A percentile compares a stretch with the other conserved stretches of the same genome.
phyloP scores from a whole-genome alignment of 345 rosid genomes.

The Euphorbia lathyris region DNA sequence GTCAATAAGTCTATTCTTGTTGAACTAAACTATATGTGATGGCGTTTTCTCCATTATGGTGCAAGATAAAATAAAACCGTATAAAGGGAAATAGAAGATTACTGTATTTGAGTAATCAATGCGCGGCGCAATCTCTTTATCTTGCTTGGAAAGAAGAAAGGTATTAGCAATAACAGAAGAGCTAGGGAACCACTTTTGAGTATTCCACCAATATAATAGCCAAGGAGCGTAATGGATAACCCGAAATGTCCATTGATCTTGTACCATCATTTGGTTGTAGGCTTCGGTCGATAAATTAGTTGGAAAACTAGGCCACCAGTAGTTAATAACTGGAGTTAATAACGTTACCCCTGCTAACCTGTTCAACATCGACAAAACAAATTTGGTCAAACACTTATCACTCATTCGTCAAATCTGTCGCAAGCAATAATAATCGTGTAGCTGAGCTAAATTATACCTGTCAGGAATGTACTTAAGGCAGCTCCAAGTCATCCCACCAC shows the following conservation, averaged over 20 bases:
- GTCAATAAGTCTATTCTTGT: no score
- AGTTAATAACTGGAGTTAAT: slow-evolving; percentile 18
- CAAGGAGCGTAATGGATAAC: slow-evolving; percentile 23
- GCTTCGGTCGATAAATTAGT: slow-evolving; percentile 20
- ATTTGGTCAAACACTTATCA: no score
- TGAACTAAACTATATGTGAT: no score
- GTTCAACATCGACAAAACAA: no score
- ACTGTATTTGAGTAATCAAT: not conserved
- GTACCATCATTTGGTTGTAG: not conserved
- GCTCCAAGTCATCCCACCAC: slow-evolving; percentile 22
- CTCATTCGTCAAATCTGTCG: no score
- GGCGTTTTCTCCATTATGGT: no score
- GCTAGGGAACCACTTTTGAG: slow-evolving; percentile 23
- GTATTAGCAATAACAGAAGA: not conserved
- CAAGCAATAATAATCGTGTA: not conserved
- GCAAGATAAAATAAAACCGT: no score
- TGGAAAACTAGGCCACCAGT: slow-evolving; percentile 31
- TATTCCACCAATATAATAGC: slow-evolving; percentile 27
- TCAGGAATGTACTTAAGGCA: slow-evolving; percentile 29
- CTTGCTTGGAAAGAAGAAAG: slow-evolving; percentile 10
- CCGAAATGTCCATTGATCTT: slow-evolving; percentile 20
- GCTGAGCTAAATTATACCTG: slow-evolving; percentile 12
- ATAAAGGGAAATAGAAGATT: not conserved
- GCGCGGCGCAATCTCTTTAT: slow-evolving; percentile 6
- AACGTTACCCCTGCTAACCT: slow-evolving; percentile 29